Conservation (phyloP, 1,284 basidiomycete genomes). For the Puccinia hordei region DNA sequence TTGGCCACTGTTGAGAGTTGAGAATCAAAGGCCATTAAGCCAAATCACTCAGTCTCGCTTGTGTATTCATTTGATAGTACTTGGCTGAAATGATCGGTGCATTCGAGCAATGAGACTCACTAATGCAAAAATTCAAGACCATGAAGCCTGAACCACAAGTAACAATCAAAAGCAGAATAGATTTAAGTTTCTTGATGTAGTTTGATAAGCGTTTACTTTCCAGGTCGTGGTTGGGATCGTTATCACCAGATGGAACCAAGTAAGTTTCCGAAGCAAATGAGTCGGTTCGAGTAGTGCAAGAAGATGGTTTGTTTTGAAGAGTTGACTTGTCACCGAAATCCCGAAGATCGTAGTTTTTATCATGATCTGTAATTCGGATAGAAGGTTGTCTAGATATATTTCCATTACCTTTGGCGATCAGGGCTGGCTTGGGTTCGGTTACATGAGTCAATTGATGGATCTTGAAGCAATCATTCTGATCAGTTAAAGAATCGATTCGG, state of each 20-base stretch:
- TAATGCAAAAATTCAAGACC: constrained; percentile 18
- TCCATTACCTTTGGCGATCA: neutral
- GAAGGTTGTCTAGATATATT: constrained; percentile 2
- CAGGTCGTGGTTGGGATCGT: neutral
- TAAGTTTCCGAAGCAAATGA: neutral
- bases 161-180: neutral
- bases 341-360: neutral
- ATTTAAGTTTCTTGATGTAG: constrained; percentile 6
- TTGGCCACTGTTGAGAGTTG: neutral
- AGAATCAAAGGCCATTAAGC: neutral
- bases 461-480: neutral
- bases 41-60: neutral
- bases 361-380: neutral
- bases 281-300: neutral
- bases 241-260: neutral
- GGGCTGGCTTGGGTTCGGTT: neutral
- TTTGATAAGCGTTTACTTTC: neutral
- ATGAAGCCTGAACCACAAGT: neutral
- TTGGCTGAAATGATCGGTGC: neutral
- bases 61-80: neutral
- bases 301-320: neutral
- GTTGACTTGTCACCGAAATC: neutral
- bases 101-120: neutral
- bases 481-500: neutral
- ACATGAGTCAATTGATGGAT: neutral